These are phyloP conservation scores for Crithidia sp. DNA, from an alignment of 208 protist species.

Conservation along the genomic window DNA sequence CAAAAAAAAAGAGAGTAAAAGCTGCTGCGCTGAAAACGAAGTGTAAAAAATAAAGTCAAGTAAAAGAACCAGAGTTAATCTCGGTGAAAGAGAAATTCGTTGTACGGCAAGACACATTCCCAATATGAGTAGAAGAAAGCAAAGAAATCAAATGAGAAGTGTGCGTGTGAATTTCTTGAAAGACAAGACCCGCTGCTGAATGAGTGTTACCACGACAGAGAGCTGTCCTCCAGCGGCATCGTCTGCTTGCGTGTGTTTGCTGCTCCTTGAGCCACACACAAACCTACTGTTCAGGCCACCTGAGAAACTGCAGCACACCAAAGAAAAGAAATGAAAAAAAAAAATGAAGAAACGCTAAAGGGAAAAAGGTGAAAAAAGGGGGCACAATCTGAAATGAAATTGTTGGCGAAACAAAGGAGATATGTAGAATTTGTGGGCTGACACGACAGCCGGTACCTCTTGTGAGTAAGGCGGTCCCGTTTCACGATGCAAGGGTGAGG, in stretches of 20 bases:
- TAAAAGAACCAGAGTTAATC: too few relatives aligned
- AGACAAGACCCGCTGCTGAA: not conserved
- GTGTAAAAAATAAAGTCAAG: not conserved
- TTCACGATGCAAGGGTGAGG: too few relatives aligned
- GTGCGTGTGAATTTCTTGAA: not conserved
- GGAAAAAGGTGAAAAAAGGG: not conserved
- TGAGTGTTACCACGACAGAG: not conserved
- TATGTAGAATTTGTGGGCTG: too few relatives aligned
- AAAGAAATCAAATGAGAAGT: not conserved
- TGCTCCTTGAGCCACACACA: too few relatives aligned
- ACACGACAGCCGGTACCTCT: not conserved
- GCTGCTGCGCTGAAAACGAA: not conserved
- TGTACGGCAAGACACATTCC: not conserved
- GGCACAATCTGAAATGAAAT: not conserved
- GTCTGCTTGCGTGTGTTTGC: not conserved
- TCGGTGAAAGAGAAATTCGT: too few relatives aligned
- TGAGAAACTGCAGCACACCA: too few relatives aligned
- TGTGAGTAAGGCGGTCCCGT: too few relatives aligned
- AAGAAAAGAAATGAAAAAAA: not conserved
- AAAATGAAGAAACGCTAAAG: not conserved
- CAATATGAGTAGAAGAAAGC: not conserved
- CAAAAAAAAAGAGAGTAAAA: not conserved
- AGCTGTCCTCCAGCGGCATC: not conserved
- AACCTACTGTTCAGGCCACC: too few relatives aligned
- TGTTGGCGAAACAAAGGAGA: too few relatives aligned